phyloP scores from a whole-genome alignment of 345 rosid species.

The Hypericum androsaemum region DNA sequence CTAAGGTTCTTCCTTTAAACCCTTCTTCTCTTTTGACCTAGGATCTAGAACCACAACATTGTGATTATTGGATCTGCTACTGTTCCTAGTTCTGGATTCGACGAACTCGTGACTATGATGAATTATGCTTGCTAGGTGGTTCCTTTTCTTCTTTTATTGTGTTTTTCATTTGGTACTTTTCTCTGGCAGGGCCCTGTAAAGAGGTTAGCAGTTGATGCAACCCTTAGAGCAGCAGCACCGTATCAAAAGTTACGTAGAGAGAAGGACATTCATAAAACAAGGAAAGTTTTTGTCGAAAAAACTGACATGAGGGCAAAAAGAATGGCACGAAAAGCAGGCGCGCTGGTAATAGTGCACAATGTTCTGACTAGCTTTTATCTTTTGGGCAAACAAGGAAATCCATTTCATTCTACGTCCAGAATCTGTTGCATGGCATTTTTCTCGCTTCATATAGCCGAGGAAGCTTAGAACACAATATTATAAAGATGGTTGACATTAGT shows the following conservation, averaged over 20 bases:
- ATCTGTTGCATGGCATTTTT: neutral
- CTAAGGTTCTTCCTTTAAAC: constrained; percentile 50
- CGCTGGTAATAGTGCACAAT: constrained; percentile 52
- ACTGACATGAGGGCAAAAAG: constrained; percentile 96
- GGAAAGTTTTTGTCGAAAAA: constrained; percentile 93
- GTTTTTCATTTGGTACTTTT: constrained; percentile 3
- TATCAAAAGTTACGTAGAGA: constrained; percentile 87
- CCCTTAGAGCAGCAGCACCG: constrained; percentile 97
- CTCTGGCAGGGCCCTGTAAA: constrained; percentile 74
- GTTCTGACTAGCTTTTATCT: constrained; percentile 6
- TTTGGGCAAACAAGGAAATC: neutral
- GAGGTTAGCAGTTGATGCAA: constrained; percentile 95
- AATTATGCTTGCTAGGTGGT: neutral
- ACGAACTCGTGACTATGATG: no score
- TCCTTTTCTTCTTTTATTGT: neutral
- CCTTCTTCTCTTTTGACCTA: constrained; percentile 3
- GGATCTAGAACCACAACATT: constrained; percentile 1
- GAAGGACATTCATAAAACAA: constrained; percentile 50
- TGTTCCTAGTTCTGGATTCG: neutral
- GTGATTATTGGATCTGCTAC: neutral
- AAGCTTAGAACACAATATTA: no score
- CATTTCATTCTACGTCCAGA: neutral
- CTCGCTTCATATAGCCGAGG: neutral
- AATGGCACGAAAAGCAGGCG: constrained; percentile 99
- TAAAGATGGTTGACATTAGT: no score